Evolutionary conservation across 495 filamentous ascomycete species (phyloP), one percentile per base, ranked within the genome.

Genomic region (Astrothelium macrocarpum): DNA sequence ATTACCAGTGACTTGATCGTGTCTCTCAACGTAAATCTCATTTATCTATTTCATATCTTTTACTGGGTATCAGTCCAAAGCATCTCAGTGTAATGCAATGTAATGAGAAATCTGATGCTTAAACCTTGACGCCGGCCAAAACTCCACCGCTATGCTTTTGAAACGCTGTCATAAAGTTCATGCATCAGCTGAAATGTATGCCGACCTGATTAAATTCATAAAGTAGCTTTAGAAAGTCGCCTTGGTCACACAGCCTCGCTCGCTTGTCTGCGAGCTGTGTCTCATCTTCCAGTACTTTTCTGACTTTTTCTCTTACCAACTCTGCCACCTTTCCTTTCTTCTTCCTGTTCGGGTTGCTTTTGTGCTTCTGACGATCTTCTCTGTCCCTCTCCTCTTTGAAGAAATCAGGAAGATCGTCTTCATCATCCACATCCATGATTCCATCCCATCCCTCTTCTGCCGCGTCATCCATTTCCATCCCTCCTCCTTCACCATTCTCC

Each of bases 151-250:
- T 56, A 26, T 26, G 49, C 5, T 56, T 26, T 29, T 16, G 7
- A 25, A 56, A 56, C n/a, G 10, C n/a, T 20, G 45, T 29, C 20
- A 14, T 4, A 9, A 12, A 49, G n/a, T 4, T 16, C 53, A 62
- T 14, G 16, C 25, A 16, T 84, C 77, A 95, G 61, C 84, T 89
- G 78, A 97, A 97, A 78, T 96, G 92, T 65, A 96, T 93, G 18
- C 90, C 90, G 71, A 96, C 90, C 63, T 90, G 82, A 73, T 96
- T 95, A 75, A 96, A 92, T 34, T 84, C 83, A 79, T 84, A 87
- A 67, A 89, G 69, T 68, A 89, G 65, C 75, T 80, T 85, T 73
- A 97, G 75, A 71, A 97, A 96, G 68, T 96, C 91, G 59, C 88
- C 89, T 74, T 96, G 90, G 72, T 96, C 91, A 66, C 90, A 91